Evolutionary conservation across 1,139 yeast genomes (phyloP), one percentile per base, ranked within the genome.

Genomic region (Geotrichum europaeum): DNA sequence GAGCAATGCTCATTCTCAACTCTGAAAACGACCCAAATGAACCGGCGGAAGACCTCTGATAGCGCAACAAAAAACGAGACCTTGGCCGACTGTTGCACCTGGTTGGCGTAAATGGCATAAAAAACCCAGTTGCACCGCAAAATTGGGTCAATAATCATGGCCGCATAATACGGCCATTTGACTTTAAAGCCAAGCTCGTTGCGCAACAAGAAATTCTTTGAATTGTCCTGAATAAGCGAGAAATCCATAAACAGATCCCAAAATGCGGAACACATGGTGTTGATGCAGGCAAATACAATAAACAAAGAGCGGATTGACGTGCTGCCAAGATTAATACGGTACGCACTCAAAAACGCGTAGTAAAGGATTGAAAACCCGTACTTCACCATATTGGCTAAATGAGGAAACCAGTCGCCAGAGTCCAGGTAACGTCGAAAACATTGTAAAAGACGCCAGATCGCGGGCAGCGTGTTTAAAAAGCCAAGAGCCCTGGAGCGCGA

Each of bases 191-290:
- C 85, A 55, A 92, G 77, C 68, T 89, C 86, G 66, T 89, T 86
- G 66, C 98, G 80, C 61, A 94, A 78, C 55, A 85, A 75, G 62
- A 76, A 76, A 69, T 87, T 77, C 66, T 81, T 79, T 6, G 91
- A 82, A 10, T 80, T 81, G 70, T 89, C 96, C 71, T 91, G 97
- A 62, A 88, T 77, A 67, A 94, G 77, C 1, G 97, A 91, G 92
- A 96, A 95, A 77, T 94, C 99, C 96, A 94, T 90, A 47, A 90
- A 78, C 12, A 95, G 75, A 74, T 94, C 99, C 99, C 99, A 94
- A 13, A 85, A 67, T 0, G 89, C 74, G 34, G 91, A 80, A 69
- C 82, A 83, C 0, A 86, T 62, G 0, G 97, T 85, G 71, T 94
- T 92, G 52, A 89, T 65, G 1, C 81, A 72, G 0, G 96, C 97